These are phyloP conservation scores for Hemerocallis citrina DNA, from an alignment of 106 monocot species.

Conservation along the genomic window DNA sequence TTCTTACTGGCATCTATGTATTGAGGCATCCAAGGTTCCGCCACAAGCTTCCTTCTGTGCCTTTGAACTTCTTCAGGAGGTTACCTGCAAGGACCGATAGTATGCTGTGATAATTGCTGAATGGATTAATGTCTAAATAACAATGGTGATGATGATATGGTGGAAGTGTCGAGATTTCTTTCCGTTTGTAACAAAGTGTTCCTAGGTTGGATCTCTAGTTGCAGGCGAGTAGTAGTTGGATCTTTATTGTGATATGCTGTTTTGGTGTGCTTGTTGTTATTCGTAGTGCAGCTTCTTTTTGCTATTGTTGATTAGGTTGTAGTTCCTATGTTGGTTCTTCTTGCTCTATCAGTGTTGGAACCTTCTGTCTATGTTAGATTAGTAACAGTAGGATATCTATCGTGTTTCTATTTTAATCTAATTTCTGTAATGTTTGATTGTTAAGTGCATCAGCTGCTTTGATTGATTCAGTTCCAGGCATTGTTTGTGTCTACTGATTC, in stretches of 20 bases:
- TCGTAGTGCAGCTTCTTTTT: not conserved
- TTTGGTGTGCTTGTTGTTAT: not conserved
- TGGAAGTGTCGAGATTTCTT: not conserved
- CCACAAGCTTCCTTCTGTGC: constrained; percentile 27
- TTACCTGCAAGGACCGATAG: constrained; percentile 36
- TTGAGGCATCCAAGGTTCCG: constrained; percentile 38
- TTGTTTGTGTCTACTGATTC: too few species aligned
- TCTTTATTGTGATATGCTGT: constrained; percentile 5
- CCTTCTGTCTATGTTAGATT: constrained; percentile 5
- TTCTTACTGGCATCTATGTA: constrained; percentile 40
- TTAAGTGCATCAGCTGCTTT: too few species aligned
- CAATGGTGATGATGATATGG: not conserved
- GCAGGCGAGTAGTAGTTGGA: not conserved
- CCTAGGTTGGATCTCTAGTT: not conserved
- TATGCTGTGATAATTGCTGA: constrained; percentile 20
- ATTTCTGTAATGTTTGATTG: too few species aligned
- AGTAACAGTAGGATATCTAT: not conserved
- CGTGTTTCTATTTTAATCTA: too few species aligned
- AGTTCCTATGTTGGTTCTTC: constrained; percentile 1
- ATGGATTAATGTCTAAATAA: too few species aligned
- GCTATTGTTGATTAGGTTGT: not conserved
- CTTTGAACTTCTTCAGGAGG: constrained; percentile 34
- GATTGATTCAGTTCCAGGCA: too few species aligned
- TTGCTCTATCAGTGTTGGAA: not conserved
- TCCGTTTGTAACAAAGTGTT: not conserved